Percentiles rank a stretch among this genome's conserved stretches.
Conservation (phyloP, 108 stramenopile species). For the Conticribra weissflogii region DNA sequence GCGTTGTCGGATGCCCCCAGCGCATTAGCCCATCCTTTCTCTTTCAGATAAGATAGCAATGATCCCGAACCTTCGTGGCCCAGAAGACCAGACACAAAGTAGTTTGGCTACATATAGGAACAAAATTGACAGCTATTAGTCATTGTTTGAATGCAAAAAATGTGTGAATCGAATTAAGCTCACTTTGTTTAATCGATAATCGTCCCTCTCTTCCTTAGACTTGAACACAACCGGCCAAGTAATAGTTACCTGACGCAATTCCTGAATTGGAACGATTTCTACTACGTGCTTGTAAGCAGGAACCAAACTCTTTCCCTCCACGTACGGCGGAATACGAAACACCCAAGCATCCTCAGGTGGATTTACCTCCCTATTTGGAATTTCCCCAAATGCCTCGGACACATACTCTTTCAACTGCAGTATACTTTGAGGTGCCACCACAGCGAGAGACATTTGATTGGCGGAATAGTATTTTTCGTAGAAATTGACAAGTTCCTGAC, state of each 20-base stretch:
- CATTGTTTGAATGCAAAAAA: background rate
- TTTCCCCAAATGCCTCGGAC: slow-evolving; percentile 67
- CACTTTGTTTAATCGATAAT: slow-evolving; percentile 57
- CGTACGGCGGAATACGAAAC: slow-evolving; percentile 58
- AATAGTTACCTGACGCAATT: slow-evolving; percentile 75
- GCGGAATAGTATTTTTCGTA: slow-evolving; percentile 89
- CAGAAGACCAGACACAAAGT: slow-evolving; percentile 77
- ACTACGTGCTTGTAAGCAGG: slow-evolving; percentile 65
- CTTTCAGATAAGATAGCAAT: slow-evolving; percentile 80
- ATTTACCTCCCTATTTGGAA: slow-evolving; percentile 65
- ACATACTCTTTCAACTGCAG: slow-evolving; percentile 75
- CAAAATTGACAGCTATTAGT: background rate
- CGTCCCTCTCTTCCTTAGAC: slow-evolving; percentile 54
- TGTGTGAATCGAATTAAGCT: background rate
- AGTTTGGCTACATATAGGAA: slow-evolving; percentile 36
- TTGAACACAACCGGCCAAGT: slow-evolving; percentile 78
- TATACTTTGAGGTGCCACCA: slow-evolving; percentile 84
- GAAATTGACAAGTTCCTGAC: slow-evolving; percentile 89
- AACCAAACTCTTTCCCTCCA: slow-evolving; percentile 43
- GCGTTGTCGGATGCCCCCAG: slow-evolving; percentile 57
- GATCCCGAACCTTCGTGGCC: slow-evolving; percentile 92
- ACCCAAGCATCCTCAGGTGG: slow-evolving; percentile 76
- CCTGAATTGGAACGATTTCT: slow-evolving; percentile 82
- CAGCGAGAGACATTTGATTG: slow-evolving; percentile 91
- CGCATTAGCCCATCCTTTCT: slow-evolving; percentile 79